Conservation (phyloP, 2,329 filamentous ascomycete species). For the Escovopsis weberi region DNA sequence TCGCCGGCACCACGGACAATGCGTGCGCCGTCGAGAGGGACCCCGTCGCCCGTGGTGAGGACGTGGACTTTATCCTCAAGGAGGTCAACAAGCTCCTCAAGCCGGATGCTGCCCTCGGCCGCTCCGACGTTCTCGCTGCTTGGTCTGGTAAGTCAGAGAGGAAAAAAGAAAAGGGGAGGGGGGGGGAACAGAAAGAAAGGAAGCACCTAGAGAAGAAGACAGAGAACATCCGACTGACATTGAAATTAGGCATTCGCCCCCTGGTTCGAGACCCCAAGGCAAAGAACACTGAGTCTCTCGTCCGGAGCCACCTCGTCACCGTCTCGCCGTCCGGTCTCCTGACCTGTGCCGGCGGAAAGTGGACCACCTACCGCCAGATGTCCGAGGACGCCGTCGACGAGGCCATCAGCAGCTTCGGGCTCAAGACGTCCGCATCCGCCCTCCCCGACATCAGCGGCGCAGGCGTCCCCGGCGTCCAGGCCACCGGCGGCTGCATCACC, state of each 20-base stretch:
- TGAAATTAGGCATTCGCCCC: slow-evolving; percentile 45
- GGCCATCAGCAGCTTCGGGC: slow-evolving; percentile 51
- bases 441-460: slow-evolving; percentile 54
- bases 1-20: slow-evolving; percentile 70
- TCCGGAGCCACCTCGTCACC: slow-evolving; percentile 68
- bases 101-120: slow-evolving; percentile 59
- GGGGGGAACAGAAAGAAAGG: too few relatives aligned
- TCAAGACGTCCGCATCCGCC: slow-evolving; percentile 29
- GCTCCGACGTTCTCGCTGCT: slow-evolving; percentile 62
- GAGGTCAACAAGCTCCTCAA: slow-evolving; percentile 65
- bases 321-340: slow-evolving; percentile 61
- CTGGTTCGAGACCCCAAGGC: slow-evolving; percentile 70
- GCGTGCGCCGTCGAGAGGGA: slow-evolving; percentile 53
- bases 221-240: slow-evolving; percentile 7
- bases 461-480: slow-evolving; percentile 27
- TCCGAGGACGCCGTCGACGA: slow-evolving; percentile 74
- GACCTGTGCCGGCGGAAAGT: slow-evolving; percentile 73
- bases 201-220: too few relatives aligned
- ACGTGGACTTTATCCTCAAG: slow-evolving; percentile 69
- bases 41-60: slow-evolving; percentile 59
- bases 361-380: slow-evolving; percentile 85
- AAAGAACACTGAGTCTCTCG: slow-evolving; percentile 68
- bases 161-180: too few relatives aligned
- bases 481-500: slow-evolving; percentile 62
- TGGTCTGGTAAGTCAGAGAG: slow-evolving; percentile 50